Evolutionary conservation across 441 rosid genomes (phyloP).

Genomic region (Biscutella laevigata): DNA sequence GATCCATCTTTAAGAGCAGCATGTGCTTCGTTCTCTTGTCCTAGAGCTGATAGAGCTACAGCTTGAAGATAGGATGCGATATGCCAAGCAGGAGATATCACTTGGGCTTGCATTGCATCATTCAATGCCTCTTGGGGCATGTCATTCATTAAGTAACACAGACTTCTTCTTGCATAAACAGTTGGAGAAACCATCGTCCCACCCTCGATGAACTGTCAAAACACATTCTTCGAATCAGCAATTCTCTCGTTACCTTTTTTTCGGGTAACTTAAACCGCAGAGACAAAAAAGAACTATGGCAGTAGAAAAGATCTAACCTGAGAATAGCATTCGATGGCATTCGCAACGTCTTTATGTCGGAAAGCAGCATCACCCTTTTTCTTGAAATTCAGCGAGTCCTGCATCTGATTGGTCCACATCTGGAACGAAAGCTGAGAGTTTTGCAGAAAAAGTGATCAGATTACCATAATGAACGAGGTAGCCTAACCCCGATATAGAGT

Average conservation of each 20-base stretch:
- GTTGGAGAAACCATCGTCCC: slow-evolving; percentile 77
- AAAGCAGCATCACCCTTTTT: slow-evolving; percentile 88
- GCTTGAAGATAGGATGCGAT: slow-evolving; percentile 83
- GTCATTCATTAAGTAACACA: slow-evolving; percentile 63
- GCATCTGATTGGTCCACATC: slow-evolving; percentile 99
- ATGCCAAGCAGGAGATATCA: slow-evolving; percentile 70
- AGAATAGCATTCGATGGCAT: slow-evolving; percentile 61
- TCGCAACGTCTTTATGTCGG: slow-evolving; percentile 56
- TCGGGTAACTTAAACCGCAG: background rate
- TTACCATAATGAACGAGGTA: background rate
- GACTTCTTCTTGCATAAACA: slow-evolving; percentile 65
- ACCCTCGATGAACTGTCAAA: slow-evolving; percentile 51
- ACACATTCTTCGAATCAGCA: background rate
- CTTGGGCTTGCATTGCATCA: slow-evolving; percentile 82
- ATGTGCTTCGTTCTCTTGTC: slow-evolving; percentile 71
- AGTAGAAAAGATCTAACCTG: slow-evolving; percentile 41
- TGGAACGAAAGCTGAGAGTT: slow-evolving; percentile 80
- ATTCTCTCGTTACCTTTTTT: background rate
- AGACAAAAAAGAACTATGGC: background rate
- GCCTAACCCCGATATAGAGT: background rate
- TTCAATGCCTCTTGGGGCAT: slow-evolving; percentile 68
- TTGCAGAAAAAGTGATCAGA: slow-evolving; percentile 10
- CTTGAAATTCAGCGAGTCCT: slow-evolving; percentile 66
- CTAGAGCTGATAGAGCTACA: slow-evolving; percentile 46
- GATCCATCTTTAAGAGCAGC: slow-evolving; percentile 68